These are phyloP conservation scores for Hypoxylon sp. DNA, from an alignment of 2,329 filamentous ascomycete genomes.

Conservation along the genomic window DNA sequence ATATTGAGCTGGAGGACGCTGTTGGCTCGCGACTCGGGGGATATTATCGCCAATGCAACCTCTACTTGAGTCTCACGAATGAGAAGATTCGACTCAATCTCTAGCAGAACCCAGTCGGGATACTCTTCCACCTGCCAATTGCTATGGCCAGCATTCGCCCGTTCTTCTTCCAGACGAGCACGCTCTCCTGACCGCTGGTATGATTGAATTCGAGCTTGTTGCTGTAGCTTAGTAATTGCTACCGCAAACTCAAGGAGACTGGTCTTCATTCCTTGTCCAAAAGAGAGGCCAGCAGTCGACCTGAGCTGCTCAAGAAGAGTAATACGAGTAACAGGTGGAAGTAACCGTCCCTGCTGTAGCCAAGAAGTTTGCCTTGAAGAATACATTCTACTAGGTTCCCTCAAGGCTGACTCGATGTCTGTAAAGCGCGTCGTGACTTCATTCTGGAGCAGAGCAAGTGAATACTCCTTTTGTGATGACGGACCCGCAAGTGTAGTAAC, in stretches of 20 bases:
- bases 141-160: slow-evolving; percentile 56
- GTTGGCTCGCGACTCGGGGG: slow-evolving; percentile 59
- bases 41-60: slow-evolving; percentile 67
- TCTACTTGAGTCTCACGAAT: slow-evolving; percentile 69
- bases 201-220: slow-evolving; percentile 53
- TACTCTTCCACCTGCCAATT: slow-evolving; percentile 64
- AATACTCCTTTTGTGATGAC: background rate
- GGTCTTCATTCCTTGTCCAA: slow-evolving; percentile 50
- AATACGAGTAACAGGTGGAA: slow-evolving; percentile 54
- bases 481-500: slow-evolving; percentile 1
- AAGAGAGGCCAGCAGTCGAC: slow-evolving; percentile 39
- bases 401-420: slow-evolving; percentile 20
- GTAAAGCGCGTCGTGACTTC: slow-evolving; percentile 2
- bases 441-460: slow-evolving; percentile 8
- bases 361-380: slow-evolving; percentile 46
- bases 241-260: slow-evolving; percentile 54
- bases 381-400: slow-evolving; percentile 6
- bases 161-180: slow-evolving; percentile 52
- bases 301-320: slow-evolving; percentile 58
- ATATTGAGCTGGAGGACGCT: slow-evolving; percentile 73
- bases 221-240: slow-evolving; percentile 55
- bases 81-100: slow-evolving; percentile 70
- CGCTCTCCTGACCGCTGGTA: slow-evolving; percentile 35
- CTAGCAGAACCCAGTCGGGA: slow-evolving; percentile 71
- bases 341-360: slow-evolving; percentile 53